Evolutionary conservation across 2,329 filamentous ascomycete species (phyloP).

Genomic region (Uncinocarpus reesii): DNA sequence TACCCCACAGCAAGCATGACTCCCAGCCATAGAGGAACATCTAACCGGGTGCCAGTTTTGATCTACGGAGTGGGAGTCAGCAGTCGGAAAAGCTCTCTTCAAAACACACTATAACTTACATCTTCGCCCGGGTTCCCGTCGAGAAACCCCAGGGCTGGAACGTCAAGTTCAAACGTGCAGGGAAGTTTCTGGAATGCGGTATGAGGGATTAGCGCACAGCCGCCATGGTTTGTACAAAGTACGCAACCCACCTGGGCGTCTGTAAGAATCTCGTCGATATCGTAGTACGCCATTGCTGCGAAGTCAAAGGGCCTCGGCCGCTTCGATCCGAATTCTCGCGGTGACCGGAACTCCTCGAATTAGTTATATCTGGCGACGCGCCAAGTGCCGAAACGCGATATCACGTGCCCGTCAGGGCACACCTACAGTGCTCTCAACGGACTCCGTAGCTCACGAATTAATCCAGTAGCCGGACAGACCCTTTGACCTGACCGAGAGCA

Average conservation of each 20-base stretch:
- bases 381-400: neutral
- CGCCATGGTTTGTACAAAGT: neutral
- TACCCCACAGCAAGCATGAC: conserved; percentile 69
- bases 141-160: conserved; percentile 77
- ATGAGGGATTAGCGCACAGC: neutral
- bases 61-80: conserved; percentile 42
- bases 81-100: neutral
- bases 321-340: too few relatives aligned
- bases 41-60: conserved; percentile 67
- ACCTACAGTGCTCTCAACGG: too few relatives aligned
- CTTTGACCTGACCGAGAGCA: too few relatives aligned
- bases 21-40: conserved; percentile 85
- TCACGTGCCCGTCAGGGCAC: neutral
- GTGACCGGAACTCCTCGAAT: too few relatives aligned
- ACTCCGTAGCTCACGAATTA: too few relatives aligned
- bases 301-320: too few relatives aligned
- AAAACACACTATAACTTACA: conserved; percentile 28
- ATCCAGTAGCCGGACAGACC: too few relatives aligned
- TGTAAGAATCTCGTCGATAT: conserved; percentile 40
- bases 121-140: conserved; percentile 65
- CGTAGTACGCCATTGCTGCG: conserved; percentile 37
- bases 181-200: conserved; percentile 67
- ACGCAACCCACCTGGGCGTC: conserved; percentile 33
- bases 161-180: conserved; percentile 84
- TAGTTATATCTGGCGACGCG: neutral